phyloP scores from a whole-genome alignment of 2,329 filamentous ascomycete species.

The Ilyonectria mors-panacis region DNA sequence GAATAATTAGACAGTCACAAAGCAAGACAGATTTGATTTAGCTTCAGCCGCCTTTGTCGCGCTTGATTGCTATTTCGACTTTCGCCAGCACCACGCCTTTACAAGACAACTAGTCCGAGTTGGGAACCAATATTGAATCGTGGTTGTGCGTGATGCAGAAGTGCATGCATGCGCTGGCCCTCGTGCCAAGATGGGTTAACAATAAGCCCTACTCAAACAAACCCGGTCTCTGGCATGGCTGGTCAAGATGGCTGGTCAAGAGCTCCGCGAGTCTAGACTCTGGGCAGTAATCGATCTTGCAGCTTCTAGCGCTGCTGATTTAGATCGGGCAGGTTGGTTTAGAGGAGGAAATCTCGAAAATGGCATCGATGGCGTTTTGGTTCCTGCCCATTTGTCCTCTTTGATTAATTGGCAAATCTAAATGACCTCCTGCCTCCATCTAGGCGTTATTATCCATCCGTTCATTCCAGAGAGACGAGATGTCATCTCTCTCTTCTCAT shows the following conservation, averaged over 20 bases:
- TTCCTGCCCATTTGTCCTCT: no score
- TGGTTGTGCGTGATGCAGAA: background rate
- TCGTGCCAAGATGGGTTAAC: background rate
- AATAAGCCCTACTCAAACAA: background rate
- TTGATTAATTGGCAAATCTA: background rate
- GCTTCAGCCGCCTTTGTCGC: background rate
- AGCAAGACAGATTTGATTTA: background rate
- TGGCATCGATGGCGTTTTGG: background rate
- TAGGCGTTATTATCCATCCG: background rate
- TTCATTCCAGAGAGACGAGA: background rate
- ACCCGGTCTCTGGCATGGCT: background rate
- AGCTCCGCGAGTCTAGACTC: background rate
- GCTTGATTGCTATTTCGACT: background rate
- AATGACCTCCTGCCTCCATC: background rate
- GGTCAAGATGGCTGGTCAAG: background rate
- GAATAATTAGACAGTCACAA: background rate
- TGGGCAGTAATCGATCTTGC: background rate
- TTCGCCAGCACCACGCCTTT: background rate
- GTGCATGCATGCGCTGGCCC: conserved; percentile 1
- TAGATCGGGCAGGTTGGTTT: background rate
- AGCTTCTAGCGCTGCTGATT: conserved; percentile 1
- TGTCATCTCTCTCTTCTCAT: background rate
- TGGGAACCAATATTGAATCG: background rate
- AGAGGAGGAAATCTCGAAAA: background rate
- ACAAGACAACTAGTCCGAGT: background rate